Evolutionary conservation across 768 basidiomycete species (phyloP).

Genomic region (Boletus eberwhitei): DNA sequence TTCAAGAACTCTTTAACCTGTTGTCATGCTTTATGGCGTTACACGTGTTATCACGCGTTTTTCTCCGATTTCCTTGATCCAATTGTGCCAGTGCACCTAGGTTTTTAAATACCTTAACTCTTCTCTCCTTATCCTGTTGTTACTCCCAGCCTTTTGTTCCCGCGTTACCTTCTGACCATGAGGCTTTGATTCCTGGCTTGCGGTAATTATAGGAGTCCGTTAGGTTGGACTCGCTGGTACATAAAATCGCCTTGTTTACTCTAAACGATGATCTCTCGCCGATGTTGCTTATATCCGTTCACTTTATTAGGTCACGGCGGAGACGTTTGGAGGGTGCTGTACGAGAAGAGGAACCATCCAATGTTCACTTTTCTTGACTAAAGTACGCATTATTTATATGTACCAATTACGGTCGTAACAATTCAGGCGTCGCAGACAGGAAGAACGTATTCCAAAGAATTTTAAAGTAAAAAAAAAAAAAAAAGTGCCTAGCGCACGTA

Average conservation of each 20-base stretch:
- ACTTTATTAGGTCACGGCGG: not conserved
- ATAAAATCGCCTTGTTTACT: not conserved
- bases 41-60: constrained; percentile 1
- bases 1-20: constrained; percentile 5
- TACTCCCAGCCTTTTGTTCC: not conserved
- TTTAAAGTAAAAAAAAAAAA: no score
- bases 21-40: constrained; percentile 8
- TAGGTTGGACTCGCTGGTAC: constrained; percentile 8
- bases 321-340: not conserved
- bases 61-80: not conserved
- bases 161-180: constrained; percentile 3
- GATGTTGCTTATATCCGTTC: not conserved
- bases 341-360: not conserved
- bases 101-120: not conserved
- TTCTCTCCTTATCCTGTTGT: not conserved
- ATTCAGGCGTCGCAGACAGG: not conserved
- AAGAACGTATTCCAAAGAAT: no score
- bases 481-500: constrained; percentile 3
- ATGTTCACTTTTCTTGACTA: not conserved
- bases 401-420: not conserved
- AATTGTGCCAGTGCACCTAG: not conserved
- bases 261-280: not conserved
- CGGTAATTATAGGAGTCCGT: not conserved
- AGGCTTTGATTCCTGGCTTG: not conserved
- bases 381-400: not conserved